A percentile compares a stretch with the other conserved stretches of the same genome.
Conservation (phyloP, 2,329 filamentous ascomycete species). For the Dactylellina sp. region DNA sequence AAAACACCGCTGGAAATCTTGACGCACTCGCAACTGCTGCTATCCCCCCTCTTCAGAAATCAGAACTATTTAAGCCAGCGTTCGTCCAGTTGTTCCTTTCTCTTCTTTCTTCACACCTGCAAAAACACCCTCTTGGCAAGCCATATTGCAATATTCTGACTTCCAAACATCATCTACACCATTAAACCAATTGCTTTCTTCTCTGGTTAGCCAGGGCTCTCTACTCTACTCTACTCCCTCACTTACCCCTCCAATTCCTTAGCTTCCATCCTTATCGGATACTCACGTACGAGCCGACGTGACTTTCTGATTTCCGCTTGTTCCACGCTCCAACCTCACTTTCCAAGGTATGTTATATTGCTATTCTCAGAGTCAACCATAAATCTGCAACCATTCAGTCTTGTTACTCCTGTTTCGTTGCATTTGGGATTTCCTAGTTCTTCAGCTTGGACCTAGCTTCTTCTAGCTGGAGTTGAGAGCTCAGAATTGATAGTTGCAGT, state of each 20-base stretch:
- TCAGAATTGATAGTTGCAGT: not conserved
- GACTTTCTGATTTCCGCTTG: slow-evolving; percentile 28
- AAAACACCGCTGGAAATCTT: too few relatives aligned
- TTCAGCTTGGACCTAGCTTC: not conserved
- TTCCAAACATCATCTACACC: slow-evolving; percentile 1
- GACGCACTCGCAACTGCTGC: too few relatives aligned
- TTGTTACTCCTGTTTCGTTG: too few relatives aligned
- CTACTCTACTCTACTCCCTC: slow-evolving; percentile 8
- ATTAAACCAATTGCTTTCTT: slow-evolving; percentile 5
- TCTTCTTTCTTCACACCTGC: slow-evolving; percentile 23
- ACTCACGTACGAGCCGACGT: slow-evolving; percentile 46
- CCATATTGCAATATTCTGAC: slow-evolving; percentile 9
- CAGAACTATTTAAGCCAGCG: slow-evolving; percentile 19
- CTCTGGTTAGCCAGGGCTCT: slow-evolving; percentile 2
- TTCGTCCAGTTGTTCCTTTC: not conserved
- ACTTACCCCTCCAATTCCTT: not conserved
- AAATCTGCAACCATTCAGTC: too few relatives aligned
- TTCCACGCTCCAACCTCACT: slow-evolving; percentile 1
- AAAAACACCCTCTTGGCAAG: slow-evolving; percentile 6
- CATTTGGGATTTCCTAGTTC: too few relatives aligned
- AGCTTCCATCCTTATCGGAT: slow-evolving; percentile 23
- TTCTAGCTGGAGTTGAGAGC: too few relatives aligned
- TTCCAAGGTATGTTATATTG: slow-evolving; percentile 12
- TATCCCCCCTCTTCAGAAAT: too few relatives aligned
- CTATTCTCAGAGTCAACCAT: not conserved